Conservation (phyloP, 345 rosid species). For the Populus deltoides region DNA sequence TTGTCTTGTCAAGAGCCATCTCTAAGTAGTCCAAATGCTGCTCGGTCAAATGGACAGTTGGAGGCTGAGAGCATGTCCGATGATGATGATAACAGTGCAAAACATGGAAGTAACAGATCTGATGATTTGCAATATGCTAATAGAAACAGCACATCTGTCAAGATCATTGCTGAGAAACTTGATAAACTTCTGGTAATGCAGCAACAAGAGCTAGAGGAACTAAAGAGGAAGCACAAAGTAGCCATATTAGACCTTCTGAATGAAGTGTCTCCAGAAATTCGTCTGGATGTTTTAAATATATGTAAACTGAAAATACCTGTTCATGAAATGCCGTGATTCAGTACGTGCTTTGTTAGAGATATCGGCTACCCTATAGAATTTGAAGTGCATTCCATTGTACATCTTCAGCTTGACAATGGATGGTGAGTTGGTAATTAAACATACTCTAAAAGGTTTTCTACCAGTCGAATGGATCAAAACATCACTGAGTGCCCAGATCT, state of each 20-base stretch:
- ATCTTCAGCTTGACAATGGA: background rate
- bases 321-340: background rate
- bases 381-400: background rate
- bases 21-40: constrained; percentile 10
- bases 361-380: background rate
- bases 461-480: background rate
- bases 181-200: constrained; percentile 58
- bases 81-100: constrained; percentile 11
- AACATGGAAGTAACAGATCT: background rate
- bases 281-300: constrained; percentile 41
- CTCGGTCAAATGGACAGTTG: constrained; percentile 16
- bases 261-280: constrained; percentile 52
- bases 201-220: constrained; percentile 65
- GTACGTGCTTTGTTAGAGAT: background rate
- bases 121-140: background rate
- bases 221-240: constrained; percentile 53
- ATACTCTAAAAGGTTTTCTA: background rate
- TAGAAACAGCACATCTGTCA: constrained; percentile 14
- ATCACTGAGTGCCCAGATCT: background rate
- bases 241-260: constrained; percentile 54
- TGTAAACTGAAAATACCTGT: constrained; percentile 43
- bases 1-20: constrained; percentile 20
- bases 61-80: constrained; percentile 6
- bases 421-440: background rate
- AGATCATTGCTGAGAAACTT: constrained; percentile 44